Base-by-base conservation (phyloP, 139 green algal species). In the Gonium pectorale region DNA sequence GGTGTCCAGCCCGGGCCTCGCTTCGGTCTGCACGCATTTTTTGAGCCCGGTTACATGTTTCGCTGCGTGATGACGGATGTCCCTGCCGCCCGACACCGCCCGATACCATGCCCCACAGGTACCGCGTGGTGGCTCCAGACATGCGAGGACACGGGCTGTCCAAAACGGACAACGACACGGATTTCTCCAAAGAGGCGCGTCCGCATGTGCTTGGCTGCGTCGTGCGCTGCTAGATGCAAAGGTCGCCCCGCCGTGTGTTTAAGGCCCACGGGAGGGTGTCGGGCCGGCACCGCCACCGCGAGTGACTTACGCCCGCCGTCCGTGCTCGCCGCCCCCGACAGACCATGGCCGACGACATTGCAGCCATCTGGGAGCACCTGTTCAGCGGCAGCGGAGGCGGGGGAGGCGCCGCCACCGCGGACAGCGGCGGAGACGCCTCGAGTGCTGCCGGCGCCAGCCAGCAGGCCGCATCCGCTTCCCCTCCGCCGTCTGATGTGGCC, bases 131-230 rank as follows among this genome's bases (percentile, higher is more conserved):
- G 5, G 96, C 95, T 0, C 85, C 94, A 15, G 96, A 99, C 80
- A 70, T 97, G 43, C 86, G 96, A 13, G 89, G 93, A 17, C 96
- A 99, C 90, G 96, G 96, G 2, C 33, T 83, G 27, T 96, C 93
- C 0, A 43, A 0, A 1, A 91, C 90, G 0, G 6, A 73, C 0
- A 54, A 95, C 52, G 92, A 97, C 27, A 22, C 66, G 0, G 95
- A 98, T 82, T 88, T 98, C 0, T 96, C 94, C 7, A 87, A 90
- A 31, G 79, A 95, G 87, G 91, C 92, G 56, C 4, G 44, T 40
- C n/a, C n/a, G n/a, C n/a, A n/a, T n/a, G n/a, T n/a, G n/a, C n/a
- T n/a, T n/a, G n/a, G n/a, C n/a, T n/a, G n/a, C n/a, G n/a, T n/a
- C n/a, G n/a, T n/a, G 60, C 29, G 7, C 29, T 3, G 19, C 54